These are phyloP conservation scores for Populus hybrid DNA, from an alignment of 441 rosid species.

Conservation along the genomic window DNA sequence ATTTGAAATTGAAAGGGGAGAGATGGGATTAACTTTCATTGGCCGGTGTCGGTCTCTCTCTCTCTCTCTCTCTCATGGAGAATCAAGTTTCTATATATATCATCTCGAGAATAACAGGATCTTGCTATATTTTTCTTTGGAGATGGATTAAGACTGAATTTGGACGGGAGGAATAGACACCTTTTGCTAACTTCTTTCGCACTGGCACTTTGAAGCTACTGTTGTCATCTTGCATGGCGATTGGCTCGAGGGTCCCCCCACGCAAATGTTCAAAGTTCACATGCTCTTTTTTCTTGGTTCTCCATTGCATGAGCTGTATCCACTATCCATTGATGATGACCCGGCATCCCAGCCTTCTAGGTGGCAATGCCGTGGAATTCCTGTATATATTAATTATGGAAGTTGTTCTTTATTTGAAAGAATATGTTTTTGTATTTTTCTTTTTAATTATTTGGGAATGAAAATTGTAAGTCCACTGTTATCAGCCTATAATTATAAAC, in stretches of 20 bases:
- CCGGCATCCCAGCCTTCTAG: neutral
- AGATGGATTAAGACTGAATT: neutral
- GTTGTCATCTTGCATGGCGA: conserved; percentile 8
- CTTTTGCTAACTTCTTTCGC: conserved; percentile 2
- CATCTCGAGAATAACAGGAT: neutral
- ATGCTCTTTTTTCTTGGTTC: neutral
- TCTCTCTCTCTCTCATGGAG: neutral
- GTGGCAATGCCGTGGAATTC: neutral
- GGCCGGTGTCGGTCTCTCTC: neutral
- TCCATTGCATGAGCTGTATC: neutral
- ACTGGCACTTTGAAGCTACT: conserved; percentile 6
- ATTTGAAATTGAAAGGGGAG: neutral
- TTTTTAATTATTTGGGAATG: no score
- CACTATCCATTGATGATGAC: neutral
- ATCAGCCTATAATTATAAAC: no score
- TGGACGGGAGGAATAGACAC: neutral
- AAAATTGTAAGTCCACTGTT: no score
- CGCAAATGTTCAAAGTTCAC: neutral
- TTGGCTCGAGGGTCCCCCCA: neutral
- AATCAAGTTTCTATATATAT: conserved; percentile 7
- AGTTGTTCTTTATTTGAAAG: no score
- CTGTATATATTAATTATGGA: no score
- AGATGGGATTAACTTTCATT: neutral
- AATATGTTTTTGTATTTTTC: no score
- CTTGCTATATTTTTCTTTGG: neutral